Percentiles rank a stretch among this genome's conserved stretches.
Evolutionary conservation across 345 rosid genomes (phyloP).

Genomic region (Sonneratia caseolaris): DNA sequence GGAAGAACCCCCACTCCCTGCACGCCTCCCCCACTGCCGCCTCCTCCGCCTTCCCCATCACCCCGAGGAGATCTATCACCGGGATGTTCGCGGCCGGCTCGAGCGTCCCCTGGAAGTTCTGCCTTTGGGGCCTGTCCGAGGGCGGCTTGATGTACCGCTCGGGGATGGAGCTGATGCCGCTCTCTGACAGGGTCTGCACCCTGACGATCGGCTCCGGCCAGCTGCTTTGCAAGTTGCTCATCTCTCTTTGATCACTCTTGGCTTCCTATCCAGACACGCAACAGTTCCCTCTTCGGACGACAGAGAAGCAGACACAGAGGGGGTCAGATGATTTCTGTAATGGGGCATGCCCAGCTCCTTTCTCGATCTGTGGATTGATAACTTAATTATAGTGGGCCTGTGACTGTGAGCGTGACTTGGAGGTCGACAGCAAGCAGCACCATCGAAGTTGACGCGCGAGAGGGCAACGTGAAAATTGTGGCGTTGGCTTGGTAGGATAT

Average conservation of each 20-base stretch:
- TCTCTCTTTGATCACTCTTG: neutral
- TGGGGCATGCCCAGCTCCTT: neutral
- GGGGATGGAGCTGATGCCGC: too few species aligned
- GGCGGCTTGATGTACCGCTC: too few species aligned
- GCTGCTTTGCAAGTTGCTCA: neutral
- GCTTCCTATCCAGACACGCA: neutral
- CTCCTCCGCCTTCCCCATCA: conserved; percentile 18
- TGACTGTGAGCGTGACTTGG: neutral
- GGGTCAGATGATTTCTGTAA: neutral
- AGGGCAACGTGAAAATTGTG: neutral
- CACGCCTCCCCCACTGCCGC: conserved; percentile 36
- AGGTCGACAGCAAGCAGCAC: neutral
- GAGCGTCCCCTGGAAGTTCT: neutral
- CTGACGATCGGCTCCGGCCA: too few species aligned
- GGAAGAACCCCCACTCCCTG: conserved; percentile 86
- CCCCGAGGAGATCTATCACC: conserved; percentile 35
- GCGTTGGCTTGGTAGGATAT: neutral
- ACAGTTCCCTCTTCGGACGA: neutral
- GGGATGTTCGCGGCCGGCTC: conserved; percentile 35
- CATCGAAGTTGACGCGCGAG: neutral
- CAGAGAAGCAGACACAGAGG: neutral
- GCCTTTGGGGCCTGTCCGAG: too few species aligned
- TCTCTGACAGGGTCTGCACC: too few species aligned
- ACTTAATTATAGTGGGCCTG: neutral
- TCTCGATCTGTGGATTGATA: neutral